A percentile compares a stretch with the other conserved stretches of the same genome.
phyloP scores from a whole-genome alignment of 2,329 filamentous ascomycete species.

The Penicillium sp. region DNA sequence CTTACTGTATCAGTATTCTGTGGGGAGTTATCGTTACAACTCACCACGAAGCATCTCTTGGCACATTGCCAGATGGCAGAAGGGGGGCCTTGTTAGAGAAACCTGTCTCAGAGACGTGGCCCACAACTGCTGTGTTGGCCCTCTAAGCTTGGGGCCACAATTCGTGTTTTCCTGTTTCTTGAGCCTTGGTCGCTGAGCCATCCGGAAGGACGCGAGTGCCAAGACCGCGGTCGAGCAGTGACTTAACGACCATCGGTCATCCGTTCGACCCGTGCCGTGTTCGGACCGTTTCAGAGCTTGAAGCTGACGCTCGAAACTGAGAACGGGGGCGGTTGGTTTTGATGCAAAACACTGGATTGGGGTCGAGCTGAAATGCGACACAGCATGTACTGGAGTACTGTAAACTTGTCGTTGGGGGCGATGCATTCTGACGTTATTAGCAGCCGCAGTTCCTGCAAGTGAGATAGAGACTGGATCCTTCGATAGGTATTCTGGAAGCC shows the following conservation, averaged over 20 bases:
- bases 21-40: neutral
- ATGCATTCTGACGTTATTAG: constrained; percentile 16
- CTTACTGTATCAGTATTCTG: neutral
- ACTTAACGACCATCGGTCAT: constrained; percentile 13
- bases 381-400: neutral
- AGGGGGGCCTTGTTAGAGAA: neutral
- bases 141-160: neutral
- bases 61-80: neutral
- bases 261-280: constrained; percentile 20
- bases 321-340: neutral
- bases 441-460: constrained; percentile 14
- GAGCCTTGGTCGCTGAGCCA: too few species aligned
- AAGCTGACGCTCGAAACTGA: neutral
- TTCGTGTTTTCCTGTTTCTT: neutral
- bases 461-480: constrained; percentile 20
- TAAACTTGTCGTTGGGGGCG: neutral
- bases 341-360: neutral
- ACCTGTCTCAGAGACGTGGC: constrained; percentile 5
- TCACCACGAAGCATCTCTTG: neutral
- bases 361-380: neutral
- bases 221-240: constrained; percentile 17
- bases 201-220: constrained; percentile 14
- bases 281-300: constrained; percentile 14
- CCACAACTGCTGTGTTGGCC: neutral
- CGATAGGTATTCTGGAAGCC: constrained; percentile 42